Evolutionary conservation across 768 basidiomycete species (phyloP), one percentile per base, ranked within the genome.

Genomic region (Tricholoma bakamatsutake): DNA sequence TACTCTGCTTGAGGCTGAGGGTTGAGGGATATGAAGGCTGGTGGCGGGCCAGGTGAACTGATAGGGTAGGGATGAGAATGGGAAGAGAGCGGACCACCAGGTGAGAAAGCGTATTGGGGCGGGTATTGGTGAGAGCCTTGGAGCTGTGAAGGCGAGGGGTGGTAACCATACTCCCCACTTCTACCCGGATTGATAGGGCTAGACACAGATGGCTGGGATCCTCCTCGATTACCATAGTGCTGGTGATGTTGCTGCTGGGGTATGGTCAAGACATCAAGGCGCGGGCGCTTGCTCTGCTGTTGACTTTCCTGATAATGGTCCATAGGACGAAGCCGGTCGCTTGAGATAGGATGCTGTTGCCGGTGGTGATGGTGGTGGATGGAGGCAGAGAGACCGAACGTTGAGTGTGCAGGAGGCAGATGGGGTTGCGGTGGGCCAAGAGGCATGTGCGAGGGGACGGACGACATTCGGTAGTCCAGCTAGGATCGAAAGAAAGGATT

Each of bases 11-110:
- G 60, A n/a, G 67, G 61, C 31, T 66, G 64, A n/a, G 43, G 21
- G 27, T 28, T 28, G 8, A 69, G 66, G 9, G 69, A 71, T 24
- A 72, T 67, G 46, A 72, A 71, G 0, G 65, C 63, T 0, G 69
- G 66, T 10, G 66, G 62, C 3, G 69, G 67, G 5, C 56, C 59
- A 27, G 59, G 56, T 27, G 34, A 27, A 13, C 56, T 49, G 11
- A 55, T 35, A 28, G 56, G 50, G 17, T 39, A 43, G 63, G 17
- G 63, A 50, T 33, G 62, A 55, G 12, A 64, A 65, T 31, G 67
- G 62, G 59, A 69, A 69, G 59, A 65, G 70, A 2, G 62, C 2
- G 58, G 53, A 45, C 67, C 64, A 50, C 66, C 66, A 11, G 71
- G 67, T 35, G 69, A 61, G 6, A 64, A 68, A 17, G 46, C 15